Conservation (phyloP, 345 rosid species). For the Eucalyptus erythrocorys region DNA sequence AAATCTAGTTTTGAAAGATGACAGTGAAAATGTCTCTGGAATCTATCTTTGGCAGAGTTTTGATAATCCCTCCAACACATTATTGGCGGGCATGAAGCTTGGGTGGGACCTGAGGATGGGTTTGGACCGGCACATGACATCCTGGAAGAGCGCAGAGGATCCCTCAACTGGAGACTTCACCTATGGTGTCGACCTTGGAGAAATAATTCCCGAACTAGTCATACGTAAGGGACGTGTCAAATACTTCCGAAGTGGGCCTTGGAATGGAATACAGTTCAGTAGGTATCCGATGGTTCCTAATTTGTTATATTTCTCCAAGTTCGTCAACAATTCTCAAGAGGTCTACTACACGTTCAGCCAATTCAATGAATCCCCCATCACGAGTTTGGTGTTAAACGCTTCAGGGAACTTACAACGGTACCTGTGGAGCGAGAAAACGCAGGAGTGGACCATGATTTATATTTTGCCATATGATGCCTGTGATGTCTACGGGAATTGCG, state of each 20-base stretch:
- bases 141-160: slow-evolving; percentile 13
- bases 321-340: neutral
- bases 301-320: neutral
- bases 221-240: neutral
- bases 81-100: slow-evolving; percentile 14
- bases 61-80: slow-evolving; percentile 17
- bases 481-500: neutral
- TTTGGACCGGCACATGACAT: neutral
- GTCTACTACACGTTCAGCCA: neutral
- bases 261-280: neutral
- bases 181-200: slow-evolving; percentile 3
- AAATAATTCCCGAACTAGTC: slow-evolving; percentile 2
- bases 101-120: slow-evolving; percentile 3
- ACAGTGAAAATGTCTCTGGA: neutral
- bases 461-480: neutral
- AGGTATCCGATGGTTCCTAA: neutral
- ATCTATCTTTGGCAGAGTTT: slow-evolving; percentile 19
- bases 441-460: neutral
- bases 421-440: neutral
- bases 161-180: slow-evolving; percentile 11
- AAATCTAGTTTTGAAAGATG: slow-evolving; percentile 10
- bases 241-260: neutral
- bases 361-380: neutral
- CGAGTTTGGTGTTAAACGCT: neutral
- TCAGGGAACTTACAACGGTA: neutral